A percentile compares a stretch with the other conserved stretches of the same genome.
phyloP scores from a whole-genome alignment of 768 basidiomycete genomes.

The Candolleomyces eurysporus region DNA sequence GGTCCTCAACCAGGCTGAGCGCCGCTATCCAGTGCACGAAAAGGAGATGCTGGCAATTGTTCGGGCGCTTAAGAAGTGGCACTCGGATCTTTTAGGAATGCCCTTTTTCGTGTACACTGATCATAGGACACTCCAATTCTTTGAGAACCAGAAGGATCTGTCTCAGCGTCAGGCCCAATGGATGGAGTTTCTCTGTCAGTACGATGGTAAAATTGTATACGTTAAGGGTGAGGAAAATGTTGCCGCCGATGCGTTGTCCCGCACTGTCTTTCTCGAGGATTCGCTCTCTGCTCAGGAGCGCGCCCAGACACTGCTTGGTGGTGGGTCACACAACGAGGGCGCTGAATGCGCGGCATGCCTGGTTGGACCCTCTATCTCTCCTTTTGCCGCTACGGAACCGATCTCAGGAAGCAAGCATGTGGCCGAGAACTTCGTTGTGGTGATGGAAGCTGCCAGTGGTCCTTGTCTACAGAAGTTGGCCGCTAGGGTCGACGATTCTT shows the following conservation, averaged over 20 bases:
- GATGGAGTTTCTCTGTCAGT: slow-evolving; percentile 32
- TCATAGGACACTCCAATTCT: slow-evolving; percentile 31
- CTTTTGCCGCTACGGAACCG: no score
- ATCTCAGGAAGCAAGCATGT: no score
- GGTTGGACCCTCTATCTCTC: no score
- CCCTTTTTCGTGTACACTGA: slow-evolving; percentile 29
- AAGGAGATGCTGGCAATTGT: slow-evolving; percentile 36
- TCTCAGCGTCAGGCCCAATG: slow-evolving; percentile 27
- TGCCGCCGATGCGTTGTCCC: slow-evolving; percentile 34
- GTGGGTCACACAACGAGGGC: no score
- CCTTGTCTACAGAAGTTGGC: no score
- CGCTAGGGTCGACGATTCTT: no score
- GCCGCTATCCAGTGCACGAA: slow-evolving; percentile 35
- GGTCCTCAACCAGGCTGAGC: slow-evolving; percentile 21
- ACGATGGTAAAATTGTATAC: slow-evolving; percentile 32
- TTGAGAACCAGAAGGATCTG: slow-evolving; percentile 27
- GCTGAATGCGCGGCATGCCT: no score
- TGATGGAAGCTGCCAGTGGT: no score
- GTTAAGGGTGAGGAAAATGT: slow-evolving; percentile 30
- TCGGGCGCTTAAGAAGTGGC: slow-evolving; percentile 24
- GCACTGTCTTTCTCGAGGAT: slow-evolving; percentile 8
- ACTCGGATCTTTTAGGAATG: slow-evolving; percentile 15
- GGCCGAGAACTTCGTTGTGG: no score
- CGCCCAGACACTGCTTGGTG: background rate
- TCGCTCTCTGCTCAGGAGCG: background rate